Percentiles rank a stretch among this genome's conserved stretches.
phyloP scores from a whole-genome alignment of 768 basidiomycete genomes.

The Pilatotrama ljubarskyi region DNA sequence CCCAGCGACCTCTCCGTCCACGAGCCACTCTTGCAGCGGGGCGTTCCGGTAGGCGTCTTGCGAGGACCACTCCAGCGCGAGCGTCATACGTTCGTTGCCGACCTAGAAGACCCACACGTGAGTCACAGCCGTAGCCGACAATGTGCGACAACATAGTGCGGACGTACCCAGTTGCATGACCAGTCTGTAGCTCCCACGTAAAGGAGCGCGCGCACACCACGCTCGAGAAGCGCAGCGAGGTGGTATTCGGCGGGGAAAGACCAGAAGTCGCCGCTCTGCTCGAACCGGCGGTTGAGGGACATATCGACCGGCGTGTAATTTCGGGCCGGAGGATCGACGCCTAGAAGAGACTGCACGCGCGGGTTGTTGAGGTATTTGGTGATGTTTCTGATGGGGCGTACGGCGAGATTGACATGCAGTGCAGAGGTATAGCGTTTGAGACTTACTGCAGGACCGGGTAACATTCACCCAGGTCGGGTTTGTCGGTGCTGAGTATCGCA shows the following conservation, averaged over 20 bases:
- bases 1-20: constrained; percentile 55
- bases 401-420: background rate
- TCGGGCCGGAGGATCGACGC: constrained; percentile 53
- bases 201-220: constrained; percentile 48
- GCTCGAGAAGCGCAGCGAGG: constrained; percentile 53
- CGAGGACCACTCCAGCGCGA: constrained; percentile 57
- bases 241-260: constrained; percentile 34
- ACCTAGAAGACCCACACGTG: constrained; percentile 27
- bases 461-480: background rate
- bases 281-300: constrained; percentile 45
- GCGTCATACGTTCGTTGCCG: constrained; percentile 60
- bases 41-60: constrained; percentile 43
- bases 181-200: constrained; percentile 57
- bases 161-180: constrained; percentile 55
- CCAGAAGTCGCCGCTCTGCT: constrained; percentile 12
- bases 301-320: constrained; percentile 36
- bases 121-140: background rate
- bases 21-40: constrained; percentile 50
- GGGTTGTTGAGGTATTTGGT: constrained; percentile 59
- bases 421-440: background rate
- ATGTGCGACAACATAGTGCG: too few relatives aligned
- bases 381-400: constrained; percentile 47
- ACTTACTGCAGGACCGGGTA: background rate
- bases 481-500: background rate
- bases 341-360: constrained; percentile 53